These are phyloP conservation scores for Bipolaris sorokiniana DNA, from an alignment of 2,329 filamentous ascomycete species.

Conservation along the genomic window DNA sequence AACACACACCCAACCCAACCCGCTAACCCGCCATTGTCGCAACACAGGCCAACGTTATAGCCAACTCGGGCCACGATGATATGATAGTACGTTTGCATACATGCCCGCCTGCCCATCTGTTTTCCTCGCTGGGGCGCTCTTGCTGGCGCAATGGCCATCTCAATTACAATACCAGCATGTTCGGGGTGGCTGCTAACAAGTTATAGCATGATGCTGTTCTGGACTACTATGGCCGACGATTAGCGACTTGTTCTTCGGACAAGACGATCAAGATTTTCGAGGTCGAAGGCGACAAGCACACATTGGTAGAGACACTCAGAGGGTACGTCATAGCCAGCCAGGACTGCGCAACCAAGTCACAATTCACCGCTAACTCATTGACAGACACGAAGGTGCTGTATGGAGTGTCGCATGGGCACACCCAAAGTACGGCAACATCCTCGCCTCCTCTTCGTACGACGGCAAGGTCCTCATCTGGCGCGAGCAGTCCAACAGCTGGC, in stretches of 20 bases:
- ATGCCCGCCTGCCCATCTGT: not conserved
- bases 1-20: slow-evolving; percentile 29
- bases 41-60: slow-evolving; percentile 74
- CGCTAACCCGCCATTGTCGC: slow-evolving; percentile 39
- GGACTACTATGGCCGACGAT: slow-evolving; percentile 95
- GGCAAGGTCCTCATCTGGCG: slow-evolving; percentile 99
- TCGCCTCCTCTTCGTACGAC: slow-evolving; percentile 94
- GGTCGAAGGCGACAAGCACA: slow-evolving; percentile 90
- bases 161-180: slow-evolving; percentile 23
- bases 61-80: slow-evolving; percentile 92
- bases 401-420: slow-evolving; percentile 98
- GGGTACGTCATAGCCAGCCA: slow-evolving; percentile 65
- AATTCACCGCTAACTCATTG: slow-evolving; percentile 18
- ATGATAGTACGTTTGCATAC: slow-evolving; percentile 83
- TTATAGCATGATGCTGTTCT: slow-evolving; percentile 93
- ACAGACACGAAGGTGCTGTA: slow-evolving; percentile 92
- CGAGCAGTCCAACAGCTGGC: slow-evolving; percentile 69
- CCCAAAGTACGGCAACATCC: slow-evolving; percentile 97
- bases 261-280: slow-evolving; percentile 99
- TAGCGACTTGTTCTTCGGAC: slow-evolving; percentile 97
- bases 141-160: slow-evolving; percentile 13
- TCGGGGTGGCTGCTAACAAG: slow-evolving; percentile 43
- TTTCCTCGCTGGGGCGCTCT: not conserved
- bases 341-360: not conserved
- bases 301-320: slow-evolving; percentile 89